phyloP scores from a whole-genome alignment of 176 grass and related monocot species.

The Carex cristatella region DNA sequence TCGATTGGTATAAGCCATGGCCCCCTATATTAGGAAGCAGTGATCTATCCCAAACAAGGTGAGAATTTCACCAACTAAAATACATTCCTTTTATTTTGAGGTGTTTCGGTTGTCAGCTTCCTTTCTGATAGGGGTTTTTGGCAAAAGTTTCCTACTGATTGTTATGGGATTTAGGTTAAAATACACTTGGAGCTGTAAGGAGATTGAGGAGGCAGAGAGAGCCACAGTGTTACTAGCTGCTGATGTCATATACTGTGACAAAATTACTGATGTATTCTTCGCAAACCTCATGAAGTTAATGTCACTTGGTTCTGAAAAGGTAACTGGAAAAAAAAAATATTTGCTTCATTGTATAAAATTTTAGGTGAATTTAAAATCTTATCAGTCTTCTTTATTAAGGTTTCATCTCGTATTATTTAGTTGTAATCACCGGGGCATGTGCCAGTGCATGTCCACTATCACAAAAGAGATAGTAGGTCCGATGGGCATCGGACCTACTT shows the following conservation, averaged over 20 bases:
- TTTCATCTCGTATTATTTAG: neutral
- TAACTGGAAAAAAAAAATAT: slow-evolving; percentile 9
- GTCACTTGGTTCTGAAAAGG: slow-evolving; percentile 53
- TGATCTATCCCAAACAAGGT: slow-evolving; percentile 50
- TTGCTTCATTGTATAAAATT: neutral
- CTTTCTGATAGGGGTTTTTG: neutral
- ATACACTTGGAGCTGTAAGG: slow-evolving; percentile 43
- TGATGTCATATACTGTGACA: slow-evolving; percentile 83
- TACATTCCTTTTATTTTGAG: neutral
- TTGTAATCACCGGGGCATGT: neutral
- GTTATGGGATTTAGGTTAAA: slow-evolving; percentile 25
- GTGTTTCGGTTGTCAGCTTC: neutral
- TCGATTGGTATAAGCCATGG: slow-evolving; percentile 69
- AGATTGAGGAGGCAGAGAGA: slow-evolving; percentile 63
- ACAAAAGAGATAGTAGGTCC: no score
- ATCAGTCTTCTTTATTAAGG: neutral
- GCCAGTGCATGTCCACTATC: neutral
- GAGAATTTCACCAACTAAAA: neutral
- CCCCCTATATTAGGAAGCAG: slow-evolving; percentile 35
- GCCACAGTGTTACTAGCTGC: slow-evolving; percentile 60
- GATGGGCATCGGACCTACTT: no score
- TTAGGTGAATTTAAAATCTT: neutral
- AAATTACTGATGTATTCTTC: slow-evolving; percentile 74
- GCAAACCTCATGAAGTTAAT: slow-evolving; percentile 44
- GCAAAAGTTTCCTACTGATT: neutral